Conservation (phyloP, 192 early-diverging fungal species). For the Coemansia sp. region DNA sequence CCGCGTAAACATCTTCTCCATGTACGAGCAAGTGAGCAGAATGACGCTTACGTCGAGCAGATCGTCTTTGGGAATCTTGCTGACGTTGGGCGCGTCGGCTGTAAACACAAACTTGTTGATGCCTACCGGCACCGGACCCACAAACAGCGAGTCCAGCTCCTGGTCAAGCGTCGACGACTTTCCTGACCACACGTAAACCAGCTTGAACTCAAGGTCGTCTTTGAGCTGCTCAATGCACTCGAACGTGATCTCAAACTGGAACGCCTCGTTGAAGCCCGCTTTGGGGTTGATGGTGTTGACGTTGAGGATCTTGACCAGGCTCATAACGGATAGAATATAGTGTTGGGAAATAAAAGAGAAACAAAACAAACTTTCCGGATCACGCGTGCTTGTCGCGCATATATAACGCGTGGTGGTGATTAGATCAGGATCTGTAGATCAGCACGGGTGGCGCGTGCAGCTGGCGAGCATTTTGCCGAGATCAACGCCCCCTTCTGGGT, state of each 20-base stretch:
- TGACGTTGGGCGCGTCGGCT: constrained; percentile 69
- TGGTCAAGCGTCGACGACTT: constrained; percentile 81
- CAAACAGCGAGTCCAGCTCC: constrained; percentile 89
- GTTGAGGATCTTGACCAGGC: constrained; percentile 76
- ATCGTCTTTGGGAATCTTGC: constrained; percentile 75
- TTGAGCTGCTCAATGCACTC: constrained; percentile 85
- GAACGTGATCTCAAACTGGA: constrained; percentile 96
- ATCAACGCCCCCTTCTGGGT: constrained; percentile 20
- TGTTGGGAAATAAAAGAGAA: constrained; percentile 3
- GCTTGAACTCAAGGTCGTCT: constrained; percentile 97
- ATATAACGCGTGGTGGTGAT: not conserved
- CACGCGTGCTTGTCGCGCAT: not conserved
- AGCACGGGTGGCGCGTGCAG: not conserved
- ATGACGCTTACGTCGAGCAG: constrained; percentile 89
- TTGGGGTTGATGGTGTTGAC: constrained; percentile 86
- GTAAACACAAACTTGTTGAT: constrained; percentile 90
- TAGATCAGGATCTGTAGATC: not conserved
- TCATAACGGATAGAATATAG: constrained; percentile 57
- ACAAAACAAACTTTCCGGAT: not conserved
- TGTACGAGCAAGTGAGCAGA: constrained; percentile 85
- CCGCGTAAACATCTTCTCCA: constrained; percentile 89
- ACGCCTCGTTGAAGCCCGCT: constrained; percentile 73
- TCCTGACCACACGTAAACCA: constrained; percentile 90
- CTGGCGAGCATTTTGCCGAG: not conserved
- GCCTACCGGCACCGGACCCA: constrained; percentile 94